Evolutionary conservation across 768 basidiomycete genomes (phyloP).

Genomic region (Lactarius vividus): DNA sequence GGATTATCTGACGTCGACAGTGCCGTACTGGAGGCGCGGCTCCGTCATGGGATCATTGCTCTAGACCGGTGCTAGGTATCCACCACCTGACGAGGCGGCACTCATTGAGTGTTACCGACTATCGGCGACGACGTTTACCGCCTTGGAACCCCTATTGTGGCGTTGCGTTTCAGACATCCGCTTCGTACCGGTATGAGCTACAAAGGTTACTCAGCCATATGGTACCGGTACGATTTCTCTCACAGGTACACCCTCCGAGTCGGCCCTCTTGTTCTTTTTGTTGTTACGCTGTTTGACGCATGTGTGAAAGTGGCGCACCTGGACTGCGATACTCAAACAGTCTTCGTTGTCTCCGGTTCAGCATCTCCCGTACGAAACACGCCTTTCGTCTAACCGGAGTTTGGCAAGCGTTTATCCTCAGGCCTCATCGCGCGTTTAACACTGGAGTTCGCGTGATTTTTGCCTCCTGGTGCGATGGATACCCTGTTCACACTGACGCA

Average conservation of each 20-base stretch:
- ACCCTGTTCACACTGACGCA: neutral
- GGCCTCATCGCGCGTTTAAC: neutral
- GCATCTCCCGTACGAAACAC: neutral
- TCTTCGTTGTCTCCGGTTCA: neutral
- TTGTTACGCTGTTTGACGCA: neutral
- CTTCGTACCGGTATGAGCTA: neutral
- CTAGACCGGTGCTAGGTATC: neutral
- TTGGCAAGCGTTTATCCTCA: neutral
- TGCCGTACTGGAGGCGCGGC: neutral
- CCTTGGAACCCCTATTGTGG: neutral
- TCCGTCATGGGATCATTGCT: neutral
- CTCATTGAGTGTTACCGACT: neutral
- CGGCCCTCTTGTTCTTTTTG: neutral
- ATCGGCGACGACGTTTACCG: neutral
- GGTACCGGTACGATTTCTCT: neutral
- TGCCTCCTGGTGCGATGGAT: neutral
- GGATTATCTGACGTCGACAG: neutral
- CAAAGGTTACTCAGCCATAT: neutral
- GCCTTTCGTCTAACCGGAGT: neutral
- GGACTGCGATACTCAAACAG: neutral
- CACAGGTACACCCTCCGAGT: slow-evolving; percentile 5
- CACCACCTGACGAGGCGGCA: neutral
- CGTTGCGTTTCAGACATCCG: neutral
- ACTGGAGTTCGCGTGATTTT: neutral
- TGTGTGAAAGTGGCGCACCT: neutral